Evolutionary conservation across 768 basidiomycete species (phyloP), one percentile per base, ranked within the genome.

Genomic region (Trametes meyenii): DNA sequence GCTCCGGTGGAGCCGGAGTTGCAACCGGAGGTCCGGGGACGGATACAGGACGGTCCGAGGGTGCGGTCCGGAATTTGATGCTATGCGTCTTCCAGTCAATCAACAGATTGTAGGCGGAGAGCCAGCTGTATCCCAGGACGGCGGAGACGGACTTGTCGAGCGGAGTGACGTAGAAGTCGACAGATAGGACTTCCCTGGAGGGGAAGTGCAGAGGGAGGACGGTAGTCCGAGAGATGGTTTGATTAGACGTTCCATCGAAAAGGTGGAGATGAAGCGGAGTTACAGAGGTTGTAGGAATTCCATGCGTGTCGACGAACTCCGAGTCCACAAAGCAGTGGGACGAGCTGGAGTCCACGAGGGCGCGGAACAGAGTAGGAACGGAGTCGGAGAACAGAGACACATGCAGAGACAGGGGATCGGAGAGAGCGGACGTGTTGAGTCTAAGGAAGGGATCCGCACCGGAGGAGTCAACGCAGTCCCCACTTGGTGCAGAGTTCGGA

Each of bases 31-130:
- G n/a, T n/a, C n/a, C n/a, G n/a, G n/a, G 38, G 42, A 35, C 50
- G 40, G 29, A 43, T 49, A 39, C 21, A n/a, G 48, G 51, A 55
- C 10, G 42, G 14, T 19, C 23, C 35, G 59, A 12, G 17, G 36
- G 12, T 12, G 50, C 26, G 11, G 56, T 50, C 14, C 21, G 42
- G 54, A 58, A 59, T 33, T 49, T 24, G 48, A 49, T 49, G 48
- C 48, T 49, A n/a, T 29, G 48, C 48, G 17, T 48, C 48, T 39
- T 55, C 65, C 62, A 68, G 57, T 68, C 67, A 68, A 68, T 68
- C 63, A 59, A 61, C 50, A 45, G 65, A 66, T 68, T 68, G 65
- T 61, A 66, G 58, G 44, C 55, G 56, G 40, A 23, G 40, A 66
- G 54, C 65, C 65, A 66, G 57, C 54, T 55, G 26, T 59, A 52